Base-by-base conservation (phyloP, 202 grass and related monocot genomes). In the Schoenoplectus tabernaemontani region DNA sequence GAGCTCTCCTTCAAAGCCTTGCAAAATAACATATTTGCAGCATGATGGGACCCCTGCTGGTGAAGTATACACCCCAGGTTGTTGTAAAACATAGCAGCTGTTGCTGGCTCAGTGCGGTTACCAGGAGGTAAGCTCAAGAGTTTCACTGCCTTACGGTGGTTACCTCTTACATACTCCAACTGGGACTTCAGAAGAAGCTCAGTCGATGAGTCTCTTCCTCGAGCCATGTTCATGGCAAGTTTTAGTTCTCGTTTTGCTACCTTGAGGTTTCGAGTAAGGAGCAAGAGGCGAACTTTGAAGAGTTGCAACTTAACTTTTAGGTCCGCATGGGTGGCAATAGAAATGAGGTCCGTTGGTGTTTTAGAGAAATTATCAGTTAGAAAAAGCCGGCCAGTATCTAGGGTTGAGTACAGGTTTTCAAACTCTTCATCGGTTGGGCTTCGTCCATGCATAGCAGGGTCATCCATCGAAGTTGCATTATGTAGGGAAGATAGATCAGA, bases 221-320 rank as follows among this genome's bases (percentile, higher is more conserved):
- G 91, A 82, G 88, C 91, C 86, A 98, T 89, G 85, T 98, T 98
- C 96, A 98, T 98, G 38, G 93, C 81, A 81, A 95, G 87, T 89
- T 98, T 98, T 43, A 98, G 90, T 86, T 98, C 95, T 80, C 91
- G 77, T 84, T 98, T 98, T 7, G 91, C 95, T 80, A 88, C 89
- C 64, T 98, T 98, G 34, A 95, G 78, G 83, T 98, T 95, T 78
- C 88, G 89, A 65, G 95, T 89, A 63, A 95, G 89, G 23, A 98
- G 86, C 36, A 98, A 84, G 67, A 98, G 88, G 13, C 87, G 84
- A 68, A 98, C 91, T 82, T 95, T 98, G 82, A 92, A 95, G 82
- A 98, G 89, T 84, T 95, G 91, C 59, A 98, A 76, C 81, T 85
- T 98, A 66, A 92, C 82, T 80, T 98, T 98, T 82, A 98, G 81